These are phyloP conservation scores for Diaporthe sp. DNA, from an alignment of 2,329 filamentous ascomycete genomes.

Conservation along the genomic window DNA sequence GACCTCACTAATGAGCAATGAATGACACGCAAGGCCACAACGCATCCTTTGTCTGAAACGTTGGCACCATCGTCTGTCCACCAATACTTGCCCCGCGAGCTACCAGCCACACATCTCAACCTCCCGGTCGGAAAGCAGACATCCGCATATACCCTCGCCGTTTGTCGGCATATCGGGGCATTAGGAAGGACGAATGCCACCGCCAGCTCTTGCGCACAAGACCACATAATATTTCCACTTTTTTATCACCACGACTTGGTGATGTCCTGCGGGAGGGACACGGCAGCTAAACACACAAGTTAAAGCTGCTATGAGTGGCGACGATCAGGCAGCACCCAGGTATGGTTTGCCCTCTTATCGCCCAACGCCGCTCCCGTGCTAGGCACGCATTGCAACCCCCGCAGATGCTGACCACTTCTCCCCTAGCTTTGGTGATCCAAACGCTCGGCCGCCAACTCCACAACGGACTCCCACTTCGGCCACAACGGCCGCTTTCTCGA, in stretches of 20 bases:
- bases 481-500: conserved; percentile 63
- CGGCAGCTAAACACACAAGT: conserved; percentile 20
- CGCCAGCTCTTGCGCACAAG: neutral
- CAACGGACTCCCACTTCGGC: conserved; percentile 66
- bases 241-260: conserved; percentile 24
- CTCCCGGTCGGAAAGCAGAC: conserved; percentile 18
- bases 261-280: conserved; percentile 25
- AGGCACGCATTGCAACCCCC: conserved; percentile 34
- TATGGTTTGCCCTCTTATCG: conserved; percentile 37
- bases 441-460: conserved; percentile 69
- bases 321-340: conserved; percentile 66
- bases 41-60: conserved; percentile 28
- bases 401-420: conserved; percentile 48
- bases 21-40: conserved; percentile 29
- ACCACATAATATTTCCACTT: neutral
- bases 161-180: conserved; percentile 27
- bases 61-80: conserved; percentile 23
- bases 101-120: conserved; percentile 26
- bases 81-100: conserved; percentile 15
- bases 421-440: conserved; percentile 71
- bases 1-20: conserved; percentile 31
- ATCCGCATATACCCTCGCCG: conserved; percentile 24
- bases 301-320: conserved; percentile 68
- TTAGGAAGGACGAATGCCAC: conserved; percentile 20
- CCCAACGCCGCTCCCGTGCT: conserved; percentile 22